Conservation (phyloP, 2,329 filamentous ascomycete species). For the Phyllosticta citrichinensis region DNA sequence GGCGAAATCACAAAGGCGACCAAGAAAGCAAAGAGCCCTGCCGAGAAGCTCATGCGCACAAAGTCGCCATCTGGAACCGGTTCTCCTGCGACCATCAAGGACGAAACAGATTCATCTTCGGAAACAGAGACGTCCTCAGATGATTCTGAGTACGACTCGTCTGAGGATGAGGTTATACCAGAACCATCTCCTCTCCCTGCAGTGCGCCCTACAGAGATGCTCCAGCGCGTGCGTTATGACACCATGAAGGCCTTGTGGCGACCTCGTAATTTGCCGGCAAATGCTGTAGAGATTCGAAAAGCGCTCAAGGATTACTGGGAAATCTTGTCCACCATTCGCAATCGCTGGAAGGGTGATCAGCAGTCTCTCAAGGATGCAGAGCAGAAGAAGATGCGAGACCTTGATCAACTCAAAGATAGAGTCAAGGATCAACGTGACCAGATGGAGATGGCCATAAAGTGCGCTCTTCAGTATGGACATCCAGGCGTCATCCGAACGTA, state of each 20-base stretch:
- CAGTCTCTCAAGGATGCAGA: conserved; percentile 48
- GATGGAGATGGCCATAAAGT: conserved; percentile 41
- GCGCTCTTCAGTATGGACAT: conserved; percentile 37
- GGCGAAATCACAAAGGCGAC: conserved; percentile 25
- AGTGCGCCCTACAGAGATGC: conserved; percentile 41
- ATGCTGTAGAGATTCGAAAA: conserved; percentile 42
- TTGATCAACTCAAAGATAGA: conserved; percentile 45
- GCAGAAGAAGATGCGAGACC: conserved; percentile 44
- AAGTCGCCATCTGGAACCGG: conserved; percentile 3
- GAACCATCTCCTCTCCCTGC: conserved; percentile 47
- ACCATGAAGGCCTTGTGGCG: conserved; percentile 53
- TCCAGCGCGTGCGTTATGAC: conserved; percentile 47
- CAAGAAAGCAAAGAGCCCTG: conserved; percentile 16
- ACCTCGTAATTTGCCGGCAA: conserved; percentile 40
- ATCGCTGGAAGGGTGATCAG: conserved; percentile 50
- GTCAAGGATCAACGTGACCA: conserved; percentile 49
- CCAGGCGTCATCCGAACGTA: conserved; percentile 35
- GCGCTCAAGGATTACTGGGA: conserved; percentile 50
- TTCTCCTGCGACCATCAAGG: conserved; percentile 12
- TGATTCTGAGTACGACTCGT: conserved; percentile 41
- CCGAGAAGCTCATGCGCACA: conserved; percentile 2
- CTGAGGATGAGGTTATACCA: conserved; percentile 40
- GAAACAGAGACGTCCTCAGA: conserved; percentile 39
- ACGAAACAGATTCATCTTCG: conserved; percentile 35
- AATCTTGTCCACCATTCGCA: conserved; percentile 48